Conservation (phyloP, 108 stramenopile genomes). For the Asterionellopsis glacialis region DNA sequence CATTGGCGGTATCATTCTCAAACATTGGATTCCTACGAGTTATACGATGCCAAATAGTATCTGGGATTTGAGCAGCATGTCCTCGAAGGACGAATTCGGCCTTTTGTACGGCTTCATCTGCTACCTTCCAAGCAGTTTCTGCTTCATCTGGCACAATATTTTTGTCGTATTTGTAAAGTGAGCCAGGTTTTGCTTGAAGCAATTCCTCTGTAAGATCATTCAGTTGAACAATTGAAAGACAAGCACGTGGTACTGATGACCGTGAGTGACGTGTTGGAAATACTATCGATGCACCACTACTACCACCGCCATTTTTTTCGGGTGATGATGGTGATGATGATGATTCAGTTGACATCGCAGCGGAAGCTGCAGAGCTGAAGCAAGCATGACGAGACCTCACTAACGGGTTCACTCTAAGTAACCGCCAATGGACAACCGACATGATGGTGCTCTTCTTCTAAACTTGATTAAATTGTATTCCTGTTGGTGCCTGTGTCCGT, state of each 20-base stretch:
- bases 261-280: constrained; percentile 69
- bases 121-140: constrained; percentile 46
- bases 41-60: constrained; percentile 7
- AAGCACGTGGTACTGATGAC: constrained; percentile 58
- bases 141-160: constrained; percentile 28
- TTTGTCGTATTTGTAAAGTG: constrained; percentile 44
- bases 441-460: too few relatives aligned
- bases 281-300: background rate
- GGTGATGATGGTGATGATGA: too few relatives aligned
- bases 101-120: constrained; percentile 41
- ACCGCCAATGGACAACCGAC: too few relatives aligned
- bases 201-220: constrained; percentile 49
- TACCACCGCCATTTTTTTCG: too few relatives aligned
- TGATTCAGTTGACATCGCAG: too few relatives aligned
- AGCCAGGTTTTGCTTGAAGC: constrained; percentile 54
- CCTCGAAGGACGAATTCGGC: constrained; percentile 64
- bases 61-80: constrained; percentile 20
- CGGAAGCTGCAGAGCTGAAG: too few relatives aligned
- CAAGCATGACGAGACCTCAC: too few relatives aligned
- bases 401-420: too few relatives aligned
- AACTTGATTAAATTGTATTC: too few relatives aligned
- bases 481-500: too few relatives aligned
- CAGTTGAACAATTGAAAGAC: constrained; percentile 40
- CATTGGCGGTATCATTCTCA: constrained; percentile 2
- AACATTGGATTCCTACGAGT: background rate